Conservation (phyloP, 2,329 filamentous ascomycete species). For the Mycogone perniciosa region DNA sequence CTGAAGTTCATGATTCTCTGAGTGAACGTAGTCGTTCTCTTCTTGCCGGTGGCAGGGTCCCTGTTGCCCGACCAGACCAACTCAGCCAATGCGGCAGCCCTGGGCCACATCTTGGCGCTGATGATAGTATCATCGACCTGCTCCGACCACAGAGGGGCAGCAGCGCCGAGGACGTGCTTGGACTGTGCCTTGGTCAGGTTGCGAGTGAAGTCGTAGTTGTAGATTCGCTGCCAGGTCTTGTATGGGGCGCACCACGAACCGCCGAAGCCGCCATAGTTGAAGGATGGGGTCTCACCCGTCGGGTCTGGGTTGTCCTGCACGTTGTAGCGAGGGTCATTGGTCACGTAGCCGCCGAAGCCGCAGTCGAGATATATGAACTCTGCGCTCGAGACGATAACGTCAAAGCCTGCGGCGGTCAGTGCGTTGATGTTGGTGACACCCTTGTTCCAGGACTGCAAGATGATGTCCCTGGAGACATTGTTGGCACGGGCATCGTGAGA, state of each 20-base stretch:
- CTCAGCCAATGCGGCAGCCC: slow-evolving; percentile 50
- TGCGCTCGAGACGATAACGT: slow-evolving; percentile 49
- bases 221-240: slow-evolving; percentile 56
- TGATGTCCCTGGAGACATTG: slow-evolving; percentile 42
- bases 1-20: slow-evolving; percentile 53
- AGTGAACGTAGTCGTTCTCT: slow-evolving; percentile 32
- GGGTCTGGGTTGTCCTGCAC: slow-evolving; percentile 45
- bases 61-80: slow-evolving; percentile 50
- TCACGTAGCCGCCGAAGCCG: slow-evolving; percentile 46
- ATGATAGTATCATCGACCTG: slow-evolving; percentile 48
- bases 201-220: slow-evolving; percentile 49
- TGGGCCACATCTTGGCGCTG: slow-evolving; percentile 47
- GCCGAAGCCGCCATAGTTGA: slow-evolving; percentile 48
- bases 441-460: slow-evolving; percentile 51
- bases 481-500: slow-evolving; percentile 36
- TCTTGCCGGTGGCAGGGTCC: slow-evolving; percentile 38
- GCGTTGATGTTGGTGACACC: slow-evolving; percentile 45
- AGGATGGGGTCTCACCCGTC: slow-evolving; percentile 30
- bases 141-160: slow-evolving; percentile 47
- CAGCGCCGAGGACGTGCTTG: slow-evolving; percentile 44
- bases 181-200: slow-evolving; percentile 41
- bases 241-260: slow-evolving; percentile 54
- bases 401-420: slow-evolving; percentile 43
- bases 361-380: slow-evolving; percentile 54
- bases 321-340: slow-evolving; percentile 52